These are phyloP conservation scores for Cercospora nicotianae DNA, from an alignment of 2,329 filamentous ascomycete species.

Conservation along the genomic window DNA sequence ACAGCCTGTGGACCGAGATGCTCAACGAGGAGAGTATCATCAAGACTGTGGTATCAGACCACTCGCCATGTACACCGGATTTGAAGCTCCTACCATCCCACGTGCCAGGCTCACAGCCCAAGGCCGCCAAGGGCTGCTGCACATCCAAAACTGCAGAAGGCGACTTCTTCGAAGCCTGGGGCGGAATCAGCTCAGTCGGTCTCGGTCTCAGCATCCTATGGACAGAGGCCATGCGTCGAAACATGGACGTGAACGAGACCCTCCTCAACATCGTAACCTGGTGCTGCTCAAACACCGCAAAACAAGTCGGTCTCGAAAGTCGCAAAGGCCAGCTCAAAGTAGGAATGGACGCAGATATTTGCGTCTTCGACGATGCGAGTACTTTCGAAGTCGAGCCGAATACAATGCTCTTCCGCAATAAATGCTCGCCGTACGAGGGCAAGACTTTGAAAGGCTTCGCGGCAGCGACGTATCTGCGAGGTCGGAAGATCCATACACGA, in stretches of 20 bases:
- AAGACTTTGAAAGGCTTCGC: conserved; percentile 76
- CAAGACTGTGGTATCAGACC: conserved; percentile 88
- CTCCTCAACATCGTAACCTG: conserved; percentile 80
- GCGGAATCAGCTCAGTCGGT: conserved; percentile 90
- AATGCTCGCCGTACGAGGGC: conserved; percentile 86
- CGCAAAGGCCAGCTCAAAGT: conserved; percentile 77
- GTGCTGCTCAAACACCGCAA: conserved; percentile 82
- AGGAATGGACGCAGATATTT: conserved; percentile 87
- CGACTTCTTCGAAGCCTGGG: conserved; percentile 96
- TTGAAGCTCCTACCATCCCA: conserved; percentile 80
- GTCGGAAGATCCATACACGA: conserved; percentile 70
- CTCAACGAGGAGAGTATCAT: conserved; percentile 72
- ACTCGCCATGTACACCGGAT: conserved; percentile 93
- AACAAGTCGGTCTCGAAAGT: conserved; percentile 80
- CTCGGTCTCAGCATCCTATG: conserved; percentile 88
- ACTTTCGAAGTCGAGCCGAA: conserved; percentile 67
- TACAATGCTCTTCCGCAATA: conserved; percentile 93
- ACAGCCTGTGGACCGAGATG: conserved; percentile 84
- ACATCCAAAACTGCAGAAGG: conserved; percentile 67
- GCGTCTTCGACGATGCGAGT: conserved; percentile 84
- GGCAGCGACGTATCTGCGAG: conserved; percentile 80
- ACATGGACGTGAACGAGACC: conserved; percentile 52
- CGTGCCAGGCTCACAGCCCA: conserved; percentile 52
- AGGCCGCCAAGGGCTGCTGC: conserved; percentile 38
- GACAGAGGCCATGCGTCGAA: conserved; percentile 68